A percentile compares a stretch with the other conserved stretches of the same genome.
phyloP scores from a whole-genome alignment of 352 stramenopile species.

The Phytophthora agathidicida region DNA sequence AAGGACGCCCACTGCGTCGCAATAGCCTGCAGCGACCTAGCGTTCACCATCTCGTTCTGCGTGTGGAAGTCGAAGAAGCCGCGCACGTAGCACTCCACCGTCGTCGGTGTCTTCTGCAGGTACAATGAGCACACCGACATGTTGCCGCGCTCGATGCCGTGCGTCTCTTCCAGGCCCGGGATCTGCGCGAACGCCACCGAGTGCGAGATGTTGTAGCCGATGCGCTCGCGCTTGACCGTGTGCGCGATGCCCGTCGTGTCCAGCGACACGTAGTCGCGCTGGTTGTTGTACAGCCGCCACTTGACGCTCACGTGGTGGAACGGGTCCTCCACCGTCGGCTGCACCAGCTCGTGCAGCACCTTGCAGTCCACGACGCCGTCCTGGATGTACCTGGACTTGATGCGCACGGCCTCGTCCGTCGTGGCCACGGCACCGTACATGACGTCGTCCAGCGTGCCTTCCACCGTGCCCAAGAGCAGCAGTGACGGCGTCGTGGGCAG shows the following conservation, averaged over 20 bases:
- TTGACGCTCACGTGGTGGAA: constrained; percentile 44
- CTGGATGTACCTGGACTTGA: constrained; percentile 40
- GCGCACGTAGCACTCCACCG: constrained; percentile 38
- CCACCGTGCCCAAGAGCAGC: constrained; percentile 40
- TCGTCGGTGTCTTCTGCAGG: constrained; percentile 26
- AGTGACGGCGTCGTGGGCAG: constrained; percentile 32
- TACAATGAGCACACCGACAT: constrained; percentile 44
- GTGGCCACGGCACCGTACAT: constrained; percentile 28
- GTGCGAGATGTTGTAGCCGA: constrained; percentile 44
- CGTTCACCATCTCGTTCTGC: constrained; percentile 26
- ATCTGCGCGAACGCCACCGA: constrained; percentile 42
- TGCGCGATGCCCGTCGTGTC: constrained; percentile 33
- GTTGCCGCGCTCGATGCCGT: constrained; percentile 34
- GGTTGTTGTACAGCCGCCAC: constrained; percentile 36
- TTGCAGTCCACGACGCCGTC: constrained; percentile 45
- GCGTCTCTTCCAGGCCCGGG: constrained; percentile 20
- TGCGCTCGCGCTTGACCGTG: constrained; percentile 19
- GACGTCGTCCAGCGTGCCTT: constrained; percentile 30
- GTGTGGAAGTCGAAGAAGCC: constrained; percentile 22
- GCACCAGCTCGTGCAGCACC: constrained; percentile 33
- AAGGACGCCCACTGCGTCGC: constrained; percentile 24
- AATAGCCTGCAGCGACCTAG: constrained; percentile 27
- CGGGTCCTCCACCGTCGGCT: constrained; percentile 25
- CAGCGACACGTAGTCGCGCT: constrained; percentile 45
- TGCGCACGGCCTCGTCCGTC: constrained; percentile 36